Base-by-base conservation (phyloP, 306 rosid species). In the Canavalia gladiata region DNA sequence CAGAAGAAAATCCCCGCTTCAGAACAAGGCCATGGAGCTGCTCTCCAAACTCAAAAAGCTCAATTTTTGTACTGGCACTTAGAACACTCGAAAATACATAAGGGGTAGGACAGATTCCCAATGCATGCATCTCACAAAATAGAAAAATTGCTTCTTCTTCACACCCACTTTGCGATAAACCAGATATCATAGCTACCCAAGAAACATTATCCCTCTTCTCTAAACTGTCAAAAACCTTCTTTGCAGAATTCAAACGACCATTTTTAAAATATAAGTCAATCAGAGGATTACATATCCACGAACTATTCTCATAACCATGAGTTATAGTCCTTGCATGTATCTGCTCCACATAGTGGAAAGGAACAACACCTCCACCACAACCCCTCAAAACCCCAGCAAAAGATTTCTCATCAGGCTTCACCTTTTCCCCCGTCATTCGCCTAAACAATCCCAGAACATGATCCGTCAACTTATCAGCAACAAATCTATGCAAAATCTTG, bases 111-210 rank as follows among this genome's bases (percentile, higher is more conserved):
- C 68, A 79, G 76, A 86, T 78, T 77, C 92, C 92, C 11, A 80
- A 84, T 29, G 74, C 59, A 78, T 90, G 94, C 96, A 91, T 94
- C 85, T 91, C 85, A 71, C 68, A 77, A 88, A 92, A 94, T 57
- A 89, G 75, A 86, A 76, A 75, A 87, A 94, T 72, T 4, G 92
- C 97, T 86, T 94, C 94, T 79, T 87, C 76, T 86, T 91, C 94
- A 43, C 45, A 84, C 55, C 92, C 89, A 74, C 85, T 90, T 84
- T 83, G 92, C 54, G 97, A 92, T 66, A 94, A 90, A 79, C 98
- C 97, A 0, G 98, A 91, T 73, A 92, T 87, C 84, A 94, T 87
- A 59, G 98, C 98, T 75, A 94, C 91, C 97, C 97, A 92, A 77
- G 97, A 92, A 75, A 89, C 93, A 81, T 87, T 94, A 81, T 89